phyloP scores from a whole-genome alignment of 768 basidiomycete species.

The Termitomyces bulborhizus region DNA sequence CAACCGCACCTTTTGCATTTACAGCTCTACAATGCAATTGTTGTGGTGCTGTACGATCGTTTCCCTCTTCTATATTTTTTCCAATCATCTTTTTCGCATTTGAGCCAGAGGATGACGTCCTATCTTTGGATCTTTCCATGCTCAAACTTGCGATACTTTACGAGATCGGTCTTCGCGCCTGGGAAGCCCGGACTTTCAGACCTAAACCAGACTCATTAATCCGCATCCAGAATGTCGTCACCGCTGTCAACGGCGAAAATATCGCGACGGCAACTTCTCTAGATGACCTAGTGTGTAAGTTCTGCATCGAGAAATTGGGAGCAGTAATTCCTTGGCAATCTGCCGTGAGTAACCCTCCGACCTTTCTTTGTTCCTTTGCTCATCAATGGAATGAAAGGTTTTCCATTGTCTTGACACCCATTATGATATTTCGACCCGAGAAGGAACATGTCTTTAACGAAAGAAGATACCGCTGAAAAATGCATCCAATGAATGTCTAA shows the following conservation, averaged over 20 bases:
- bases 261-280: conserved; percentile 1
- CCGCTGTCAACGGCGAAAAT: not conserved
- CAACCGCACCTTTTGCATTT: not conserved
- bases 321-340: not conserved
- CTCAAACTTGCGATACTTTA: not conserved
- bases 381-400: not conserved
- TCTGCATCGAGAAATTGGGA: not conserved
- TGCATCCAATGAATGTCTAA: not conserved
- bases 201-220: not conserved
- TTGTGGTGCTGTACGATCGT: not conserved
- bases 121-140: not conserved
- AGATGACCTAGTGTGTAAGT: not conserved
- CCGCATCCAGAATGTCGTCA: conserved; percentile 3
- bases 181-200: not conserved
- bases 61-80: not conserved
- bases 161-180: not conserved
- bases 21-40: not conserved
- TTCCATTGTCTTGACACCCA: not conserved
- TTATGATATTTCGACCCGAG: not conserved
- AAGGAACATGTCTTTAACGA: not conserved
- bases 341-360: not conserved
- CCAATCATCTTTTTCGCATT: not conserved
- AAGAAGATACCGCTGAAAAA: not conserved
- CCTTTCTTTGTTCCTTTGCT: not conserved
- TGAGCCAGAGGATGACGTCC: not conserved